Evolutionary conservation across 176 grass and related monocot genomes (phyloP).

Genomic region (Oryza glumipatula): DNA sequence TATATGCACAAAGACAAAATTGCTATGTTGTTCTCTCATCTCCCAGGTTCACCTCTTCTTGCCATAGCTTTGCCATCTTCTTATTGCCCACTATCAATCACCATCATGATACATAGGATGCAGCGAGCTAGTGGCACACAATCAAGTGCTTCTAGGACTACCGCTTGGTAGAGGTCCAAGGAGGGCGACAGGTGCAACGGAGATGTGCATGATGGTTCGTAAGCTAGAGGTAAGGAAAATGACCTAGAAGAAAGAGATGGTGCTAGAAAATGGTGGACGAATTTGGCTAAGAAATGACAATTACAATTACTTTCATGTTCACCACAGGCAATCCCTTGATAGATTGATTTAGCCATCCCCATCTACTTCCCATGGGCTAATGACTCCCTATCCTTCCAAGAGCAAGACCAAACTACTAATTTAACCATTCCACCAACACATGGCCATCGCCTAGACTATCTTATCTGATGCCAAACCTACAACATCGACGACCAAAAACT

Average conservation of each 20-base stretch:
- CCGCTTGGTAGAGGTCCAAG: neutral
- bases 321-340: neutral
- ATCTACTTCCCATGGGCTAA: neutral
- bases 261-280: neutral
- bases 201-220: too few relatives aligned
- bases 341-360: neutral
- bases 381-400: neutral
- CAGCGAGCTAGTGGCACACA: neutral
- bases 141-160: neutral
- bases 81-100: neutral
- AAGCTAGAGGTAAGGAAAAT: neutral
- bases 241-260: neutral
- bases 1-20: neutral
- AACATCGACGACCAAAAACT: neutral
- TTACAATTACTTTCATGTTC: neutral
- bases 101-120: neutral
- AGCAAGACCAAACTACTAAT: neutral
- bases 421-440: neutral
- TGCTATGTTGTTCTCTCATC: neutral
- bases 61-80: neutral
- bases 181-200: neutral
- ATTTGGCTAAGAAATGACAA: neutral
- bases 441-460: neutral
- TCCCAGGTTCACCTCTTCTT: neutral
- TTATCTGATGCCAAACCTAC: neutral